These are phyloP conservation scores for Centrapalus pauciflorus DNA, from an alignment of 129 eudicot genomes.

Conservation along the genomic window DNA sequence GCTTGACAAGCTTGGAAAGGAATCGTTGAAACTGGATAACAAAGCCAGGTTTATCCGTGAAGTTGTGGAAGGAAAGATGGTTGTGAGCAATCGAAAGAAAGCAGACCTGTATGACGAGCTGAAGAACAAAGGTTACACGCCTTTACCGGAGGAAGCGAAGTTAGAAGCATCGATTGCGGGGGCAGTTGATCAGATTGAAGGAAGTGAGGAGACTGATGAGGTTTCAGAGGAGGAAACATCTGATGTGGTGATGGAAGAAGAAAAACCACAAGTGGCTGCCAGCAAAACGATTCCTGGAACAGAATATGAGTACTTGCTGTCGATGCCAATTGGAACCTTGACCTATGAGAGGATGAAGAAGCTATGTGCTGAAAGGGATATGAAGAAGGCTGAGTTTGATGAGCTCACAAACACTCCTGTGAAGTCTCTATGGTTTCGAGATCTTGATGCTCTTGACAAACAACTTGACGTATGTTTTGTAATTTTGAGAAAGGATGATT, in stretches of 20 bases:
- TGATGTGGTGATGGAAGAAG: slow-evolving; percentile 23
- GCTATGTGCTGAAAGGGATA: slow-evolving; percentile 50
- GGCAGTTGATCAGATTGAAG: slow-evolving; percentile 53
- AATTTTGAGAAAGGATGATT: neutral
- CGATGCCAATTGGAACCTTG: slow-evolving; percentile 70
- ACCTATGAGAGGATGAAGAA: slow-evolving; percentile 71
- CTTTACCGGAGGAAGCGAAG: slow-evolving; percentile 58
- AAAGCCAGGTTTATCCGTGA: slow-evolving; percentile 71
- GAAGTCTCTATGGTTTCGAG: slow-evolving; percentile 56
- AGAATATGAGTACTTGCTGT: slow-evolving; percentile 81
- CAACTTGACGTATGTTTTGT: slow-evolving; percentile 59
- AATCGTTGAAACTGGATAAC: slow-evolving; percentile 59
- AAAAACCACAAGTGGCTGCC: slow-evolving; percentile 15
- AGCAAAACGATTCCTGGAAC: slow-evolving; percentile 35
- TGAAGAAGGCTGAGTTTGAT: slow-evolving; percentile 48
- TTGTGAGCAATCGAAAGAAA: slow-evolving; percentile 72
- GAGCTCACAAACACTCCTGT: slow-evolving; percentile 49
- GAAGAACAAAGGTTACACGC: slow-evolving; percentile 67
- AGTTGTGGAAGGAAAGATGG: slow-evolving; percentile 68
- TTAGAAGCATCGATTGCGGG: slow-evolving; percentile 57
- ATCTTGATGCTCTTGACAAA: slow-evolving; percentile 71
- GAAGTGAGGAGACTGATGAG: slow-evolving; percentile 37
- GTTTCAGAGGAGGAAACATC: slow-evolving; percentile 2
- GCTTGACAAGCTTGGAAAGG: slow-evolving; percentile 48
- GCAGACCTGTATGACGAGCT: slow-evolving; percentile 65